phyloP scores from a whole-genome alignment of 2,329 filamentous ascomycete species.

The Talaromyces sp. region DNA sequence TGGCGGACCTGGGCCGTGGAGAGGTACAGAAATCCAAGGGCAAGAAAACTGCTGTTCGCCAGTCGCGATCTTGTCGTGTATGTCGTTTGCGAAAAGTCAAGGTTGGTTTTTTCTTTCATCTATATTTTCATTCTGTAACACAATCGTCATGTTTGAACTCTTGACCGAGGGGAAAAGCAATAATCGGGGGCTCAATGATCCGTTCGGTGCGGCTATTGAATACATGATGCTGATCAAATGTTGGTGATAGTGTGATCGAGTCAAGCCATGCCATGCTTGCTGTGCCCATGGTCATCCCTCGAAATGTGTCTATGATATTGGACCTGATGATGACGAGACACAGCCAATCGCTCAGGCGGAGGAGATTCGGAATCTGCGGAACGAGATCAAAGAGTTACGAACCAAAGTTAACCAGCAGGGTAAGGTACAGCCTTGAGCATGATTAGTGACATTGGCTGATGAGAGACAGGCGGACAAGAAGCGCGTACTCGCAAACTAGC shows the following conservation, averaged over 20 bases:
- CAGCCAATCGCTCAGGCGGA: slow-evolving; percentile 36
- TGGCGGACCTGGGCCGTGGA: slow-evolving; percentile 14
- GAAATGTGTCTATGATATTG: slow-evolving; percentile 36
- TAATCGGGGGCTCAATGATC: background rate
- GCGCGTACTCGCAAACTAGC: slow-evolving; percentile 28
- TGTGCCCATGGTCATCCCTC: slow-evolving; percentile 40
- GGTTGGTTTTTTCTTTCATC: slow-evolving; percentile 25
- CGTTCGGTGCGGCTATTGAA: background rate
- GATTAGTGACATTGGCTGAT: slow-evolving; percentile 9
- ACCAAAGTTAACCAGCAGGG: slow-evolving; percentile 28
- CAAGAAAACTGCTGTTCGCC: slow-evolving; percentile 29
- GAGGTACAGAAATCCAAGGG: slow-evolving; percentile 8
- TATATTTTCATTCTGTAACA: slow-evolving; percentile 14
- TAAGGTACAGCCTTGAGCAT: slow-evolving; percentile 14
- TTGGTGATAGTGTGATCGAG: slow-evolving; percentile 34
- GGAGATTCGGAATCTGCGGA: slow-evolving; percentile 35
- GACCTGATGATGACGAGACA: slow-evolving; percentile 31
- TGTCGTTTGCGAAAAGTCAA: slow-evolving; percentile 40
- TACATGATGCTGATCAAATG: background rate
- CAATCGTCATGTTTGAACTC: background rate
- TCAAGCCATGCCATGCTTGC: slow-evolving; percentile 40
- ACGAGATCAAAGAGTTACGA: slow-evolving; percentile 34
- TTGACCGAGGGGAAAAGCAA: background rate
- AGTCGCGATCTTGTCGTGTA: slow-evolving; percentile 39
- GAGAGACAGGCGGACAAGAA: slow-evolving; percentile 19